Conservation (phyloP, 2,329 filamentous ascomycete genomes). For the Fusarium palustre region DNA sequence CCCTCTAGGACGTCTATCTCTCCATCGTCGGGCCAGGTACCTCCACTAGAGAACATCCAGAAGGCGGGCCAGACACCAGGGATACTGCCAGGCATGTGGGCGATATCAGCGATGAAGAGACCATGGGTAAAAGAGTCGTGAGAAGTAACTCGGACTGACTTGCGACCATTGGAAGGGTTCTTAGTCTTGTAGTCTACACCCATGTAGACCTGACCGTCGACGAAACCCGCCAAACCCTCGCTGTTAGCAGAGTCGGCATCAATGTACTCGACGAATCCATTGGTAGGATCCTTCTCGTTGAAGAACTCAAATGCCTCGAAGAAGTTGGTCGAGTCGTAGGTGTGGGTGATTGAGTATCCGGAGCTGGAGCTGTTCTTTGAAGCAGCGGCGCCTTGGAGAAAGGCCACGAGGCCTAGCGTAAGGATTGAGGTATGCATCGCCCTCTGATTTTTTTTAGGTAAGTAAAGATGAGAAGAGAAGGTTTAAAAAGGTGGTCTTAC, state of each 20-base stretch:
- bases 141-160: constrained; percentile 76
- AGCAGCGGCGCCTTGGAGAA: constrained; percentile 46
- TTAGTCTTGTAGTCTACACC: constrained; percentile 73
- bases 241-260: constrained; percentile 67
- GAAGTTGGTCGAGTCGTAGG: constrained; percentile 66
- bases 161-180: constrained; percentile 69
- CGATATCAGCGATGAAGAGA: constrained; percentile 78
- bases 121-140: constrained; percentile 74
- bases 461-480: constrained; percentile 8
- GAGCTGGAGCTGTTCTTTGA: constrained; percentile 40
- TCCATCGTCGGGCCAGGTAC: constrained; percentile 75
- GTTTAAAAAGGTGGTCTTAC: background rate
- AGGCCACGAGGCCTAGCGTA: constrained; percentile 47
- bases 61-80: constrained; percentile 84
- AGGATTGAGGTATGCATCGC: constrained; percentile 44
- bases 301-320: constrained; percentile 69
- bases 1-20: constrained; percentile 88
- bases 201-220: constrained; percentile 70
- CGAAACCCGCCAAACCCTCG: constrained; percentile 68
- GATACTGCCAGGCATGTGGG: constrained; percentile 77
- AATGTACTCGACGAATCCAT: constrained; percentile 80
- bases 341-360: constrained; percentile 60
- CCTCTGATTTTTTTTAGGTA: constrained; percentile 33
- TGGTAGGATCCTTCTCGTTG: constrained; percentile 72
- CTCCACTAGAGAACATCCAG: constrained; percentile 68